phyloP scores from a whole-genome alignment of 805 yeast species.

The Yarrowia porcina region DNA sequence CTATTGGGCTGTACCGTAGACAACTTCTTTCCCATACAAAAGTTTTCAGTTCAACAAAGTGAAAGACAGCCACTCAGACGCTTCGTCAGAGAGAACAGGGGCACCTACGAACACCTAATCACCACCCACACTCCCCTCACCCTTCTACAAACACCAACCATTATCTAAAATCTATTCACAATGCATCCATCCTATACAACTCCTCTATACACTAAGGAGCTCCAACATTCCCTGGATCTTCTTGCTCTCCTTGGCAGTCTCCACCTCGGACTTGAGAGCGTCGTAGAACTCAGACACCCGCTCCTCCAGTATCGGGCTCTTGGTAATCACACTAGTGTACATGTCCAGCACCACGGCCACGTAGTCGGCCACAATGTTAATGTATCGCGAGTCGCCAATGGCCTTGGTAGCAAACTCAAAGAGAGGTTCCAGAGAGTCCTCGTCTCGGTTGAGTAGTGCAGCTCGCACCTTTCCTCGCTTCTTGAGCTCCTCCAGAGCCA shows the following conservation, averaged over 20 bases:
- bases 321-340: conserved; percentile 71
- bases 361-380: conserved; percentile 63
- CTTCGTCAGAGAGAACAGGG: no score
- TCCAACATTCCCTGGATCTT: conserved; percentile 92
- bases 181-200: background rate
- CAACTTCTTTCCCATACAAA: no score
- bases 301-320: conserved; percentile 74
- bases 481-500: conserved; percentile 81
- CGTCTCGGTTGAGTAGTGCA: conserved; percentile 81
- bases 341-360: conserved; percentile 65
- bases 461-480: conserved; percentile 83
- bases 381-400: conserved; percentile 75
- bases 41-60: no score
- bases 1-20: no score
- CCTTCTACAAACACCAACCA: background rate
- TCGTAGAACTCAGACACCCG: conserved; percentile 54
- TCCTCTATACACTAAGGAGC: conserved; percentile 50
- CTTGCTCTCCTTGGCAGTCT: conserved; percentile 80
- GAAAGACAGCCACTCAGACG: no score
- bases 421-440: conserved; percentile 77
- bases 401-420: conserved; percentile 75
- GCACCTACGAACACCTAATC: no score
- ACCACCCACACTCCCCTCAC: no score
- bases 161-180: conserved; percentile 4
- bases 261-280: conserved; percentile 64